Base-by-base conservation (phyloP, 2,329 filamentous ascomycete genomes). In the Blastomyces parvus region DNA sequence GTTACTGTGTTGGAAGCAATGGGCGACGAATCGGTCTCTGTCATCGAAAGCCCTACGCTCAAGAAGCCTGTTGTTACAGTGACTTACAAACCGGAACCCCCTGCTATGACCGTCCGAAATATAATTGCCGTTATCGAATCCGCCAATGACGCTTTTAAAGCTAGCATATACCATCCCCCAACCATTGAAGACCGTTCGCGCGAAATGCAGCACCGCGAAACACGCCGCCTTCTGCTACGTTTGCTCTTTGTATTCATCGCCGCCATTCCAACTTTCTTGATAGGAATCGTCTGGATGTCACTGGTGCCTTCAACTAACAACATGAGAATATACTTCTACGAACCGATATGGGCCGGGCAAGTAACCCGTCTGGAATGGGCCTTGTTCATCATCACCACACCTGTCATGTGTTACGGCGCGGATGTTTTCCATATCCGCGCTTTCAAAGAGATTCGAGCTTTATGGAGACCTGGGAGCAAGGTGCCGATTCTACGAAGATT, bases 231-330 rank as follows among this genome's bases (percentile, higher is more conserved):
- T 17, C 74, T 92, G 0, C 79, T 83, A 64, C 86, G 92, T n/a
- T 82, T 91, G 19, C 71, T 88, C 0, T 80, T 95, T 62, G 88
- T 90, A 0, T 74, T 88, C 36, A 69, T 87, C 33, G 78, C 88
- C 6, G 87, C 88, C 25, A 87, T 97, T 55, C 92, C 93, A 1
- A 90, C 90, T 0, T 92, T 97, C 69, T 73, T 96, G 60, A 86
- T 97, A 48, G 92, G 93, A 2, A 90, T 97, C 61, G 86, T 96
- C 1, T 96, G 90, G 77, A 97, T 96, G 92, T 90, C 84, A 65
- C 81, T 97, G 0, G 82, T 96, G 0, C 79, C 87, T 0, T 74
- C 80, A 2, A 75, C 80, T 1, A 83, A 91, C 67, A 67, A 75
- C 0, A 80, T 81, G 14, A 85, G 86, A 63, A 78, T 80, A 66